Percentiles rank a stretch among this genome's conserved stretches.
These are phyloP conservation scores for Pleurotus citrinopileatus DNA, from an alignment of 768 basidiomycete species.

Conservation along the genomic window DNA sequence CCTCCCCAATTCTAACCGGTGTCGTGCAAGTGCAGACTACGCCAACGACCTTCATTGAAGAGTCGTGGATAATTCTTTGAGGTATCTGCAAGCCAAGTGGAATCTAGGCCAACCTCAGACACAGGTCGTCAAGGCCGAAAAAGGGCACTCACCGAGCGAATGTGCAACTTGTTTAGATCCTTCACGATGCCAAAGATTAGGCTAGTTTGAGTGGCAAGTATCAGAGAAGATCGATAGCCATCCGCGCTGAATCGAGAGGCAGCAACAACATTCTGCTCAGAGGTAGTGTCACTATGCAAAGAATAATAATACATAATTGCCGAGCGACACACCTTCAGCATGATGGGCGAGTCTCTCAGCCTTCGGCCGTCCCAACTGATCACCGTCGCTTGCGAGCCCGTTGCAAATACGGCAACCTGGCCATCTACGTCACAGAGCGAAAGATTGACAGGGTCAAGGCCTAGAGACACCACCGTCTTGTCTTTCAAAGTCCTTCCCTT, in stretches of 20 bases:
- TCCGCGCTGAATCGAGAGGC: constrained; percentile 47
- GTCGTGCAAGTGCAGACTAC: constrained; percentile 57
- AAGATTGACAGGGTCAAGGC: constrained; percentile 63
- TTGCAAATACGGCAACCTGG: constrained; percentile 61
- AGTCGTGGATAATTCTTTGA: constrained; percentile 59
- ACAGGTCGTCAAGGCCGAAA: not conserved
- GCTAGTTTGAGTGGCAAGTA: constrained; percentile 51
- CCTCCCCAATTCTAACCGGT: constrained; percentile 53
- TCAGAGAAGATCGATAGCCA: constrained; percentile 49
- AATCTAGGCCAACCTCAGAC: constrained; percentile 40
- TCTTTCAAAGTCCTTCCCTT: constrained; percentile 34
- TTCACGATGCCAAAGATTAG: constrained; percentile 65
- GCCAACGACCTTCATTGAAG: constrained; percentile 53
- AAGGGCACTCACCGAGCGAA: constrained; percentile 58
- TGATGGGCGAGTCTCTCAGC: constrained; percentile 66
- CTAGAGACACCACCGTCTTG: constrained; percentile 61
- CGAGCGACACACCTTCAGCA: constrained; percentile 50
- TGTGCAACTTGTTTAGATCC: constrained; percentile 76
- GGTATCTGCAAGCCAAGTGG: constrained; percentile 74
- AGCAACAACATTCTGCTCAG: constrained; percentile 53
- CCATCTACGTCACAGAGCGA: constrained; percentile 53
- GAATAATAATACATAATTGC: not conserved
- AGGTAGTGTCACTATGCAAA: not conserved
- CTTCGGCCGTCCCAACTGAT: constrained; percentile 66
- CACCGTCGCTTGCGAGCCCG: constrained; percentile 66